Base-by-base conservation (phyloP, 2,329 filamentous ascomycete genomes). In the Corinectria fuckeliana region DNA sequence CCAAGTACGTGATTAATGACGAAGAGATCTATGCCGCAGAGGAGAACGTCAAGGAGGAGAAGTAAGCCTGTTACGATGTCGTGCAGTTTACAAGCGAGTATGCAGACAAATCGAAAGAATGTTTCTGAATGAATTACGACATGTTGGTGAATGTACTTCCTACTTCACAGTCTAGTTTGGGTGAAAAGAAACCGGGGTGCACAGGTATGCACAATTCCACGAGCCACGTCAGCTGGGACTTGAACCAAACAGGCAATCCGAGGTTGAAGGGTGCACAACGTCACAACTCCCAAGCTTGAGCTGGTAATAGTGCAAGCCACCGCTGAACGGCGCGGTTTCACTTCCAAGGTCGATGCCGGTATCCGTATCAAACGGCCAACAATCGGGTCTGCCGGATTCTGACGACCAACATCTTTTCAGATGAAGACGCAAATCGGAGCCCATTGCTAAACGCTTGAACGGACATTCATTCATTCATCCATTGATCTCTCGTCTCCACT, bases 1-100 rank as follows among this genome's bases (percentile, higher is more conserved):
- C 70, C 49, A 69, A 70, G 7, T 76, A 76, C 61, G 62, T 71
- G 51, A 74, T 77, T 51, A 74, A 73, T 55, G 66, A 73, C 41
- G 75, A 76, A 3, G 75, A 77, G 30, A 58, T 75, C 2, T 74
- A 69, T 50, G 61, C 65, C 9, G 58, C 67, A 8, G 56, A 67
- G 7, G 68, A 65, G 34, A 57, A 26, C 30, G 25, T 32, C 28
- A 42, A 53, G 28, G 59, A 65, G 50, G 64, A 70, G 58, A 55
- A 64, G 25, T 66, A 28, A 49, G 18, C 20, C 6, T 10, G 11
- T n/a, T 30, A 20, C 21, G 14, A 20, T 25, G 11, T 38, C n/a
- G 11, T 38, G 23, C 16, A n/a, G 14, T 13, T 39, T 14, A 18
- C 49, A 7, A 26, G 20, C 9, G 30, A 34, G 20, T 36, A 39